These are phyloP conservation scores for Xerophyta viscosa DNA, from an alignment of 106 monocot species.

Conservation along the genomic window DNA sequence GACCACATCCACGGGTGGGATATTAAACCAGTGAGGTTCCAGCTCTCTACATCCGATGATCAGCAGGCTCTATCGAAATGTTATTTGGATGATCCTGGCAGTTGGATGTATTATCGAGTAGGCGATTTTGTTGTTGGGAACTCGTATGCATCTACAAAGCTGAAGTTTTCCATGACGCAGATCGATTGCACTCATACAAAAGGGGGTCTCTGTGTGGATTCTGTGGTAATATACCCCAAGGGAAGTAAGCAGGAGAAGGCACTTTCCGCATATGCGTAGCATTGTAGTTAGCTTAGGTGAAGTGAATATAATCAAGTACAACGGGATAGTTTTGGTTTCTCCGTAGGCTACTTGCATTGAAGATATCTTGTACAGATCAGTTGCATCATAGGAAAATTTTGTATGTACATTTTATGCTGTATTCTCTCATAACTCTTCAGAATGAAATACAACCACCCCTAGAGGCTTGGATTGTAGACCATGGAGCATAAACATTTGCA, in stretches of 20 bases:
- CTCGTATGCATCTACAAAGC: not conserved
- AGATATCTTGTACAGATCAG: not conserved
- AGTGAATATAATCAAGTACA: not conserved
- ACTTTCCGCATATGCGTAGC: not conserved
- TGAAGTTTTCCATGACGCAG: conserved; percentile 18
- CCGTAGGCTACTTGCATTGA: not conserved
- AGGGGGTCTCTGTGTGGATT: conserved; percentile 15
- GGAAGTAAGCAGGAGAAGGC: conserved; percentile 3
- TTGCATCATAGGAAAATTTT: not conserved
- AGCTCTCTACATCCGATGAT: conserved; percentile 11
- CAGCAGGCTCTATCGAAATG: conserved; percentile 11
- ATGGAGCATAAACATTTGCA: too few species aligned
- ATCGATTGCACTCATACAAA: conserved; percentile 21
- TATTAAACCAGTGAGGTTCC: conserved; percentile 11
- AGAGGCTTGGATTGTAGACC: too few species aligned
- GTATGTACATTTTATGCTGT: too few species aligned
- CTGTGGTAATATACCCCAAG: conserved; percentile 10
- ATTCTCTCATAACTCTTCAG: too few species aligned
- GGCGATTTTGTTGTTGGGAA: conserved; percentile 8
- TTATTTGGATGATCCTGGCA: conserved; percentile 8
- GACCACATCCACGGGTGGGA: conserved; percentile 22
- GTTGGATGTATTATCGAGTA: conserved; percentile 6
- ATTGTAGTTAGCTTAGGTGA: not conserved
- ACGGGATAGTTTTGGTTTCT: conserved; percentile 1
- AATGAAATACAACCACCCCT: too few species aligned